Conservation (phyloP, 495 filamentous ascomycete genomes). For the Aspergillus incahuasiensis region DNA sequence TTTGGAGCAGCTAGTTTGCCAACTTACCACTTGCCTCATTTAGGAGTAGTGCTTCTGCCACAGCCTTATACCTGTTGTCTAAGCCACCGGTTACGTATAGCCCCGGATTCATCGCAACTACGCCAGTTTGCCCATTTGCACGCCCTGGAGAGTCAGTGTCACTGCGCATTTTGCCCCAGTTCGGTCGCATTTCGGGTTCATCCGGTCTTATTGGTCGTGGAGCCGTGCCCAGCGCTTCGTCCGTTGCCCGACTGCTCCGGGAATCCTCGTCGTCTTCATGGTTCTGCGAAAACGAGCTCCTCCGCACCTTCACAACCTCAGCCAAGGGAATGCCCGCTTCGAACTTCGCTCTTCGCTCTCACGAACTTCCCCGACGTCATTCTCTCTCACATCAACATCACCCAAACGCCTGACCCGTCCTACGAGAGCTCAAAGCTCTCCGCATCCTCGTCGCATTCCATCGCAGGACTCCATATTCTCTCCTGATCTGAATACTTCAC, state of each 20-base stretch:
- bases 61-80: conserved; percentile 7
- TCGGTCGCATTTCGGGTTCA: background rate
- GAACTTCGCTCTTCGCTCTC: conserved; percentile 23
- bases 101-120: conserved; percentile 11
- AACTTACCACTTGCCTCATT: conserved; percentile 7
- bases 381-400: conserved; percentile 28
- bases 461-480: conserved; percentile 39
- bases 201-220: conserved; percentile 11
- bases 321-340: conserved; percentile 30
- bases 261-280: conserved; percentile 30
- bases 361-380: conserved; percentile 26
- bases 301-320: conserved; percentile 37
- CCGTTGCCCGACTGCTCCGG: conserved; percentile 11
- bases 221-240: conserved; percentile 16
- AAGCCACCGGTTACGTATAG: conserved; percentile 16
- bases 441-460: conserved; percentile 24
- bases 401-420: conserved; percentile 29
- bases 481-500: conserved; percentile 41
- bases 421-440: conserved; percentile 25
- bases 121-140: conserved; percentile 9
- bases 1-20: background rate
- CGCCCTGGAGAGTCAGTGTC: background rate
- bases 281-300: conserved; percentile 45
- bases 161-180: background rate
- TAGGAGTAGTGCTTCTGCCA: conserved; percentile 3